phyloP scores from a whole-genome alignment of 169 alveolate species.

The Plasmodium coatneyi region DNA sequence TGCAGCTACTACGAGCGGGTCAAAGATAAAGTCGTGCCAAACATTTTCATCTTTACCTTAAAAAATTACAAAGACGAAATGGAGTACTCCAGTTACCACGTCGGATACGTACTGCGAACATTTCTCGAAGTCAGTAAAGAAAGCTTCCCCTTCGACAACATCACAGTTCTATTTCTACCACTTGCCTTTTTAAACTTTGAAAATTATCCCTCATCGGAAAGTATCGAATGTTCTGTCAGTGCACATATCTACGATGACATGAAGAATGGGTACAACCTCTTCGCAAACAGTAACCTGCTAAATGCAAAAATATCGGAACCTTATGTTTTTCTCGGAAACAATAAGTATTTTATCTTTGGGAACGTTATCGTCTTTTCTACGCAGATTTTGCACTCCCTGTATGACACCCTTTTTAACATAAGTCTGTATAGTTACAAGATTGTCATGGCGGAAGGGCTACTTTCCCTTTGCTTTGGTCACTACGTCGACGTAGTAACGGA shows the following conservation, averaged over 20 bases:
- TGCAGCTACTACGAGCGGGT: slow-evolving; percentile 24
- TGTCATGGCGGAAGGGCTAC: slow-evolving; percentile 57
- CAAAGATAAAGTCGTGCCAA: slow-evolving; percentile 57
- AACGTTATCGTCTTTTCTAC: slow-evolving; percentile 43
- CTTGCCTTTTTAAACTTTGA: slow-evolving; percentile 20
- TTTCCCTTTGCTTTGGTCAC: slow-evolving; percentile 54
- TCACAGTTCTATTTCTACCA: slow-evolving; percentile 49
- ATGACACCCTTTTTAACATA: slow-evolving; percentile 60
- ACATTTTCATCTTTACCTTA: slow-evolving; percentile 33
- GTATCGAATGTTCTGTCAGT: slow-evolving; percentile 40
- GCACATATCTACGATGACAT: slow-evolving; percentile 46
- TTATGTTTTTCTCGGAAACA: slow-evolving; percentile 23
- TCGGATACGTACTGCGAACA: slow-evolving; percentile 40
- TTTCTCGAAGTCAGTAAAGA: slow-evolving; percentile 65
- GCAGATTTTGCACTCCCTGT: slow-evolving; percentile 15
- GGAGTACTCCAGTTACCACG: slow-evolving; percentile 16
- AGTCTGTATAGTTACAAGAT: slow-evolving; percentile 43
- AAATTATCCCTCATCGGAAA: slow-evolving; percentile 25
- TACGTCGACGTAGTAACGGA: slow-evolving; percentile 7
- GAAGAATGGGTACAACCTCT: slow-evolving; percentile 57
- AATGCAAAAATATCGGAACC: slow-evolving; percentile 66
- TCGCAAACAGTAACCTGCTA: slow-evolving; percentile 46
- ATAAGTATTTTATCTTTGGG: slow-evolving; percentile 61
- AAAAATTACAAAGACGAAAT: slow-evolving; percentile 31
- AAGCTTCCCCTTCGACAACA: slow-evolving; percentile 46